These are phyloP conservation scores for Xylona heveae DNA, from an alignment of 495 filamentous ascomycete genomes.

Conservation along the genomic window DNA sequence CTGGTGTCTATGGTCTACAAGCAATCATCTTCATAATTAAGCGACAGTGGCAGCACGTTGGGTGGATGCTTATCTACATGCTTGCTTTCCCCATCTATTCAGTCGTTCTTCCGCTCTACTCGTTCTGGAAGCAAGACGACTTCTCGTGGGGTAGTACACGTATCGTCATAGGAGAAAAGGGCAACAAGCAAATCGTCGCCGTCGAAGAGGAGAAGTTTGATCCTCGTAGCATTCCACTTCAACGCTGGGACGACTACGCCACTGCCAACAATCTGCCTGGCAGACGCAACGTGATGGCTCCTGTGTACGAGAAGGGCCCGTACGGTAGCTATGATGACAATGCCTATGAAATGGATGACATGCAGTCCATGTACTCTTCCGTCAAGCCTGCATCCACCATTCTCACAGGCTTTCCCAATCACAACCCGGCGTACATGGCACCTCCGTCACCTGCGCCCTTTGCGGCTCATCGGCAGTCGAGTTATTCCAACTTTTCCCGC, in stretches of 20 bases:
- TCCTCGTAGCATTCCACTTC: conserved; percentile 77
- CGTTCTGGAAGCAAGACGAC: conserved; percentile 98
- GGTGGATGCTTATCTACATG: conserved; percentile 99
- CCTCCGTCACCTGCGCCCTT: conserved; percentile 40
- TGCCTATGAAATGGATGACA: conserved; percentile 88
- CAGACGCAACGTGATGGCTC: conserved; percentile 48
- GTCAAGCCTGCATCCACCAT: conserved; percentile 84
- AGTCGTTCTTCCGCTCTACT: conserved; percentile 81
- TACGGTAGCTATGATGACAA: conserved; percentile 23
- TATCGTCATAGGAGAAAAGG: conserved; percentile 86
- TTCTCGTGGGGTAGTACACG: conserved; percentile 97
- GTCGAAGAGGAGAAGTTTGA: conserved; percentile 77
- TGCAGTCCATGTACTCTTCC: conserved; percentile 89
- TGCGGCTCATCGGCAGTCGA: conserved; percentile 3
- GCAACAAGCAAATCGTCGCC: conserved; percentile 69
- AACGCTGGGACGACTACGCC: conserved; percentile 98
- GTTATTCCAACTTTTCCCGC: conserved; percentile 21
- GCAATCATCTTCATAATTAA: conserved; percentile 90
- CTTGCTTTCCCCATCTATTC: conserved; percentile 85
- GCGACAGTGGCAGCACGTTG: conserved; percentile 91
- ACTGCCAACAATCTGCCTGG: conserved; percentile 74
- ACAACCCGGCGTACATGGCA: conserved; percentile 42
- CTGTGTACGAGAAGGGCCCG: conserved; percentile 40
- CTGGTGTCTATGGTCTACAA: conserved; percentile 84
- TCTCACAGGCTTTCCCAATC: conserved; percentile 56